phyloP scores from a whole-genome alignment of 108 stramenopile genomes.

The Nitzschia sp. region DNA sequence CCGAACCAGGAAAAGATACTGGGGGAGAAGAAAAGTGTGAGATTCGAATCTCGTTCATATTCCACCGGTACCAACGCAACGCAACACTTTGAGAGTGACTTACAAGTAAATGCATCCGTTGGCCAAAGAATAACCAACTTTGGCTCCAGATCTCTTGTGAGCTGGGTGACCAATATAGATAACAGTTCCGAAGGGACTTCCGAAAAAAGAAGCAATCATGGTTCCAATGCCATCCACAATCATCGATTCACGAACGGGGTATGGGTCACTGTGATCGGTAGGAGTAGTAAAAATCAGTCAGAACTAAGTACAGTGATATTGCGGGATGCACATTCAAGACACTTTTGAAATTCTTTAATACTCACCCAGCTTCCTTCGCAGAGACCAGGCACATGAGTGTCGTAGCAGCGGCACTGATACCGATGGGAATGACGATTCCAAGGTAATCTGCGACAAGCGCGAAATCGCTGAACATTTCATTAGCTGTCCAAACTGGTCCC shows the following conservation, averaged over 20 bases:
- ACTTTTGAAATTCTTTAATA: too few relatives aligned
- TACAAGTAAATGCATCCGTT: constrained; percentile 55
- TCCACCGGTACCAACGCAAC: not conserved
- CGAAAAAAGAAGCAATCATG: constrained; percentile 53
- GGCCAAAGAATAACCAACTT: constrained; percentile 48
- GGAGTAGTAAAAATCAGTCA: too few relatives aligned
- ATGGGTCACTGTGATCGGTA: constrained; percentile 33
- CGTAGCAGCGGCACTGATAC: constrained; percentile 40
- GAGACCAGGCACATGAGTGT: constrained; percentile 51
- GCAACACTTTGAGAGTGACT: not conserved
- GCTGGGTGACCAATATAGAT: constrained; percentile 72
- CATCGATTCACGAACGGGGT: constrained; percentile 64
- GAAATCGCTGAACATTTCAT: constrained; percentile 38
- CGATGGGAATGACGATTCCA: constrained; percentile 56
- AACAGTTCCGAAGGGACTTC: constrained; percentile 66
- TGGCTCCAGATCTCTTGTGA: constrained; percentile 60
- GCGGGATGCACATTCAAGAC: too few relatives aligned
- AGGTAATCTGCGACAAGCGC: constrained; percentile 36
- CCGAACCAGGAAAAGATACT: constrained; percentile 47
- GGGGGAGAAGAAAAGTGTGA: not conserved
- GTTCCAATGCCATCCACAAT: constrained; percentile 71
- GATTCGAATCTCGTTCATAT: not conserved
- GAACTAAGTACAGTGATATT: too few relatives aligned
- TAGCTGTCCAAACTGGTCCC: constrained; percentile 31
- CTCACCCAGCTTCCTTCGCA: constrained; percentile 59